Evolutionary conservation across 805 yeast genomes (phyloP).

Genomic region (Metschnikowia kofuensis): DNA sequence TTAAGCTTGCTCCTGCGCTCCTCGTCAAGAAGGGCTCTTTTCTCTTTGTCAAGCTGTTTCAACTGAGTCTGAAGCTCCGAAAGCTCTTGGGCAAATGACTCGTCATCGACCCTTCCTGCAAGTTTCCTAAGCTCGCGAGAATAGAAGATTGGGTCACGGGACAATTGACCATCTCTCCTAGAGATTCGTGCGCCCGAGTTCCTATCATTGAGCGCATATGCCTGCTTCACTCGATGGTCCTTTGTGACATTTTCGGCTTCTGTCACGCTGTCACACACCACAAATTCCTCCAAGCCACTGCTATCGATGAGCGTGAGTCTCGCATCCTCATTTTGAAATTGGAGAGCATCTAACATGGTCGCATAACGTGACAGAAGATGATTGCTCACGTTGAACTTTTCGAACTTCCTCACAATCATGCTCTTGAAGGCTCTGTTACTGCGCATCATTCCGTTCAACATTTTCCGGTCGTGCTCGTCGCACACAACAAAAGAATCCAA

Average conservation of each 20-base stretch:
- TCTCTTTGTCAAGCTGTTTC: constrained; percentile 12
- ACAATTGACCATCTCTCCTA: constrained; percentile 41
- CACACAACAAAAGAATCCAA: constrained; percentile 67
- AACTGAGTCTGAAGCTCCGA: constrained; percentile 16
- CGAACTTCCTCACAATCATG: constrained; percentile 52
- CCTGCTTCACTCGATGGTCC: constrained; percentile 39
- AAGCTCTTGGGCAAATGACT: constrained; percentile 18
- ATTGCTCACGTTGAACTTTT: constrained; percentile 51
- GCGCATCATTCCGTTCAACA: constrained; percentile 33
- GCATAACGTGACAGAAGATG: constrained; percentile 7
- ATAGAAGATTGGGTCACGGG: constrained; percentile 54
- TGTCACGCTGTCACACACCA: constrained; percentile 49
- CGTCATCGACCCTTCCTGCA: constrained; percentile 19
- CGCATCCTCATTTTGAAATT: constrained; percentile 51
- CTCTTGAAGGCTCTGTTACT: constrained; percentile 31
- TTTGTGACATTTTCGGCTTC: constrained; percentile 46
- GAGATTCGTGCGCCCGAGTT: constrained; percentile 46
- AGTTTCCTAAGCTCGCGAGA: constrained; percentile 28
- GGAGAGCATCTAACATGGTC: constrained; percentile 60
- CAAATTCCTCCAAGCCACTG: constrained; percentile 53
- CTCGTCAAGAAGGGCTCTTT: constrained; percentile 16
- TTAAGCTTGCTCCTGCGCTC: constrained; percentile 10
- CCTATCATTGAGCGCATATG: constrained; percentile 30
- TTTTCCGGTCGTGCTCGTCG: constrained; percentile 54
- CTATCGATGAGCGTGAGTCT: constrained; percentile 64